Evolutionary conservation across 2,329 filamentous ascomycete genomes (phyloP).

Genomic region (Penicillium vulpinum): DNA sequence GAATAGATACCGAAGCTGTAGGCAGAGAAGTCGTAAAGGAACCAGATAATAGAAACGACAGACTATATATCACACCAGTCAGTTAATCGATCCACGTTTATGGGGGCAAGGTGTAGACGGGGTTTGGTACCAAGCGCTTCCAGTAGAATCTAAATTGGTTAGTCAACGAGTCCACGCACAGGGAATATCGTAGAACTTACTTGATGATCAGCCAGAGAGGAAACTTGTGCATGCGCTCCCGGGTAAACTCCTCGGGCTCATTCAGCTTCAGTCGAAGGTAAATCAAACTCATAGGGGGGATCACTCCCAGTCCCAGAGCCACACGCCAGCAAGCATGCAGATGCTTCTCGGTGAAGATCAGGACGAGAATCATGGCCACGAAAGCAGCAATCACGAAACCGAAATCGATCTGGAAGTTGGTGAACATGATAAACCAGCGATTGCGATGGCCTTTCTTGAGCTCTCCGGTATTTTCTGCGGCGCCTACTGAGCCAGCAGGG

Average conservation of each 20-base stretch:
- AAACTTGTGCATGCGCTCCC: slow-evolving; percentile 66
- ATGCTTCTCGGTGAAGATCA: slow-evolving; percentile 62
- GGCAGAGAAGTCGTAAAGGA: slow-evolving; percentile 80
- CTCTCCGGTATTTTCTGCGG: slow-evolving; percentile 80
- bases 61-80: slow-evolving; percentile 29
- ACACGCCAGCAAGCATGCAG: slow-evolving; percentile 78
- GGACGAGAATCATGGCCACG: slow-evolving; percentile 66
- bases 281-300: slow-evolving; percentile 73
- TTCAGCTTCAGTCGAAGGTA: slow-evolving; percentile 70
- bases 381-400: slow-evolving; percentile 81
- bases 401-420: slow-evolving; percentile 81
- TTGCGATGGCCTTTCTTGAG: slow-evolving; percentile 79
- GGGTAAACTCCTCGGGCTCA: slow-evolving; percentile 75
- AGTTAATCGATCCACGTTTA: slow-evolving; percentile 1
- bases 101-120: not conserved
- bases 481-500: slow-evolving; percentile 70
- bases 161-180: slow-evolving; percentile 20
- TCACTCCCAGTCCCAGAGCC: slow-evolving; percentile 72
- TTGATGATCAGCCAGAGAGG: slow-evolving; percentile 54
- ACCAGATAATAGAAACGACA: slow-evolving; percentile 75
- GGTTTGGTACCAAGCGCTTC: slow-evolving; percentile 58
- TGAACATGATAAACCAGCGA: slow-evolving; percentile 87
- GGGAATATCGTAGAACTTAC: slow-evolving; percentile 26
- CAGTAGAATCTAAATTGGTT: slow-evolving; percentile 68
- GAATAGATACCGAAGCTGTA: slow-evolving; percentile 89